A percentile compares a stretch with the other conserved stretches of the same genome.
phyloP scores from a whole-genome alignment of 139 green algal genomes.

The Tetradesmus lagerheimii region DNA sequence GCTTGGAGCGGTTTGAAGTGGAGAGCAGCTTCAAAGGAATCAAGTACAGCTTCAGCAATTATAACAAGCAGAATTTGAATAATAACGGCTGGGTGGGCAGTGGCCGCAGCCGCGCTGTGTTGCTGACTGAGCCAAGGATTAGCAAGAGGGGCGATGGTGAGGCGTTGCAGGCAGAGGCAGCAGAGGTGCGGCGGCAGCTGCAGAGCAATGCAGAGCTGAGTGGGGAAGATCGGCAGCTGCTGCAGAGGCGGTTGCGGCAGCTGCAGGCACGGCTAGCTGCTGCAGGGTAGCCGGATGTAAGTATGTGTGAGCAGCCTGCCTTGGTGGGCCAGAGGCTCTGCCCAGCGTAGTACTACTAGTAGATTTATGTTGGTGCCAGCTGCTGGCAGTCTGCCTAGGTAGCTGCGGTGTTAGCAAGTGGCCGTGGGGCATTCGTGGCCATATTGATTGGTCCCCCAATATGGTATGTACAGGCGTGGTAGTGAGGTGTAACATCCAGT shows the following conservation, averaged over 20 bases:
- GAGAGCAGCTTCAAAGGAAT: constrained; percentile 23
- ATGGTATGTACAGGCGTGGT: no score
- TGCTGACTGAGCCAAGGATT: not conserved
- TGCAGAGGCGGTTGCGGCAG: not conserved
- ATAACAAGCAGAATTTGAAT: no score
- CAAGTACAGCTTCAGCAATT: constrained; percentile 14
- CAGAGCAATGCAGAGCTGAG: not conserved
- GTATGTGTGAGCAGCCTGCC: no score
- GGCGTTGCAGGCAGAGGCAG: not conserved
- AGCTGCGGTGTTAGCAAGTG: no score
- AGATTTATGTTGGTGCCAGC: no score
- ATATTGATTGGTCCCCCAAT: no score
- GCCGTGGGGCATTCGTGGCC: no score
- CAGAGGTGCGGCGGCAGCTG: constrained; percentile 28
- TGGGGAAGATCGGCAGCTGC: not conserved
- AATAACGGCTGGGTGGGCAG: constrained; percentile 18
- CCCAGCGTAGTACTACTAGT: not conserved
- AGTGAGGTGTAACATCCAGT: no score
- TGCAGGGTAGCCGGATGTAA: no score
- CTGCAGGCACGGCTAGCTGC: not conserved
- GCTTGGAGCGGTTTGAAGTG: not conserved
- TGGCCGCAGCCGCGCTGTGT: not conserved
- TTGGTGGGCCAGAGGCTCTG: not conserved
- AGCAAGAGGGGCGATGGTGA: constrained; percentile 17
- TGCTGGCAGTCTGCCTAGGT: no score